These are phyloP conservation scores for Penicillium longicatenatum DNA, from an alignment of 495 filamentous ascomycete species.

Conservation along the genomic window DNA sequence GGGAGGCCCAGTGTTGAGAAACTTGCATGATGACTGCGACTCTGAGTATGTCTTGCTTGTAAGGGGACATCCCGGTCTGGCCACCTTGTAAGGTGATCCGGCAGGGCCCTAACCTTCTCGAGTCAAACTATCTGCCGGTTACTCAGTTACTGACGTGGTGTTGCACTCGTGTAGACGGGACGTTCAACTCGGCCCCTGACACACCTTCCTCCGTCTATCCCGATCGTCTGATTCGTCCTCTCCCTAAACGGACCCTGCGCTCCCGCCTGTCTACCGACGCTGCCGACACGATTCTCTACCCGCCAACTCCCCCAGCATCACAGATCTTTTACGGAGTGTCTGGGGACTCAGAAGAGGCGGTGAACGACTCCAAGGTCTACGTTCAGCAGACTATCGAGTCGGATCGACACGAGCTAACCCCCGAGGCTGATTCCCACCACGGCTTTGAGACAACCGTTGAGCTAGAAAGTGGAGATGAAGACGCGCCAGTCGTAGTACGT, in stretches of 20 bases:
- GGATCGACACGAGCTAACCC: slow-evolving; percentile 47
- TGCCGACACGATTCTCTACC: slow-evolving; percentile 79
- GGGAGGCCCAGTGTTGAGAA: slow-evolving; percentile 34
- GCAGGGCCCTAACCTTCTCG: slow-evolving; percentile 14
- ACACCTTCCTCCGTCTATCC: slow-evolving; percentile 75
- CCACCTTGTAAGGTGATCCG: slow-evolving; percentile 11
- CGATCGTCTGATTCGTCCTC: slow-evolving; percentile 87
- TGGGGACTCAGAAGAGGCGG: slow-evolving; percentile 41
- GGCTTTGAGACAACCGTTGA: slow-evolving; percentile 44
- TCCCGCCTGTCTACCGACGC: slow-evolving; percentile 83
- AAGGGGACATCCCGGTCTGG: slow-evolving; percentile 24
- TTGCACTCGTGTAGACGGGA: slow-evolving; percentile 46
- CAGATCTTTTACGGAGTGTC: slow-evolving; percentile 78
- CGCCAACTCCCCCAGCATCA: slow-evolving; percentile 65
- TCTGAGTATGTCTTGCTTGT: slow-evolving; percentile 48
- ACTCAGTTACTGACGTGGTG: slow-evolving; percentile 46
- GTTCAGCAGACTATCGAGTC: slow-evolving; percentile 43
- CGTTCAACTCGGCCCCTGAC: slow-evolving; percentile 65
- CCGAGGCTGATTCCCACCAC: slow-evolving; percentile 48
- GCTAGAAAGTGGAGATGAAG: slow-evolving; percentile 49
- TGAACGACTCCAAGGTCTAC: slow-evolving; percentile 48
- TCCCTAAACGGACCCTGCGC: slow-evolving; percentile 84
- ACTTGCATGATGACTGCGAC: slow-evolving; percentile 51
- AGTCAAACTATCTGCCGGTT: slow-evolving; percentile 29
- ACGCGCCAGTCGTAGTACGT: slow-evolving; percentile 47